Evolutionary conservation across 345 rosid genomes (phyloP).

Genomic region (Acer negundo): DNA sequence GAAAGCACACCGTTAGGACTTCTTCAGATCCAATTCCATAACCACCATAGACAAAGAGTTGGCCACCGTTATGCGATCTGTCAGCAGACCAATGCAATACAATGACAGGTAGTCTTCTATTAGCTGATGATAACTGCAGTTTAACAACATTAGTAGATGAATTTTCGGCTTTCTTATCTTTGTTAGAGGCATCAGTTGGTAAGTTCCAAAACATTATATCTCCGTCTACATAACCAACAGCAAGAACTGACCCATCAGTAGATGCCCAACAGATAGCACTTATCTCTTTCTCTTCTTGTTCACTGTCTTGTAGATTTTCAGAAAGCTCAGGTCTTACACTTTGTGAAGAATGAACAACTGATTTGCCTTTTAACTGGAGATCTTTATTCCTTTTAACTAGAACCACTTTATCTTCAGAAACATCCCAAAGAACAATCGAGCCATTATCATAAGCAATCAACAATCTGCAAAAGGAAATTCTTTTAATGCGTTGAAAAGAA

Average conservation of each 20-base stretch:
- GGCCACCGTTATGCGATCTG: constrained; percentile 56
- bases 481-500: constrained; percentile 18
- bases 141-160: constrained; percentile 55
- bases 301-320: constrained; percentile 30
- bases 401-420: constrained; percentile 57
- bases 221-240: constrained; percentile 88
- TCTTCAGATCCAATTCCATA: constrained; percentile 82
- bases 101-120: constrained; percentile 78
- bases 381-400: constrained; percentile 67
- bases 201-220: constrained; percentile 82
- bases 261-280: constrained; percentile 90
- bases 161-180: constrained; percentile 41
- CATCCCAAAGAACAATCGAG: constrained; percentile 81
- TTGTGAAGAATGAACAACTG: constrained; percentile 38
- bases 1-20: constrained; percentile 65
- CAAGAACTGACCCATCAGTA: constrained; percentile 73
- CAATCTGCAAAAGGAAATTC: constrained; percentile 53
- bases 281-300: constrained; percentile 69
- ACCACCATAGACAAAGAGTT: constrained; percentile 81
- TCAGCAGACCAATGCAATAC: constrained; percentile 65
- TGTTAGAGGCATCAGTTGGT: constrained; percentile 32
- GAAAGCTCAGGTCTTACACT: constrained; percentile 36
- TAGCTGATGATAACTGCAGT: constrained; percentile 68
- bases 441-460: constrained; percentile 80
- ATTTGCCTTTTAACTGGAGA: constrained; percentile 53